Evolutionary conservation across 148 eudicot genomes (phyloP).

Genomic region (Cornus suecica): DNA sequence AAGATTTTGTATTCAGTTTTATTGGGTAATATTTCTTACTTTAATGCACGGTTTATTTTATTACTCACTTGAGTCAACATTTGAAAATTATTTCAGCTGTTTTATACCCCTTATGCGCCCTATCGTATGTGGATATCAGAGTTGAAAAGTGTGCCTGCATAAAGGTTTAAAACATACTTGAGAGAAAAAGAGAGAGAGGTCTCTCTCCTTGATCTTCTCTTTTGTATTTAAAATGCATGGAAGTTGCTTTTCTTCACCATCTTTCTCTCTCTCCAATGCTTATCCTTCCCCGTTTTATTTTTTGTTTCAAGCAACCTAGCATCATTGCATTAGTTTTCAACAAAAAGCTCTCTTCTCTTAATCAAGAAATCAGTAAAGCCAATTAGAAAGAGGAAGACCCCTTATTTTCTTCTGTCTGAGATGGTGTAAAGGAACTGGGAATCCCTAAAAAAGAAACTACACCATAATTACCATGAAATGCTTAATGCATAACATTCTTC

Average conservation of each 20-base stretch:
- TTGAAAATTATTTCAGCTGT: not conserved
- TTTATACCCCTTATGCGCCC: not conserved
- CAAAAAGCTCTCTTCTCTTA: not conserved
- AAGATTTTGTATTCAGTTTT: not conserved
- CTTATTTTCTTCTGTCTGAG: no score
- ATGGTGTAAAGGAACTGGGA: no score
- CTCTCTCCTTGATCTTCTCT: no score
- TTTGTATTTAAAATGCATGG: not conserved
- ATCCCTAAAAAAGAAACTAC: no score
- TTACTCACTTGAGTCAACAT: not conserved
- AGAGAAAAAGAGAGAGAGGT: not conserved
- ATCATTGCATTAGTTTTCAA: not conserved
- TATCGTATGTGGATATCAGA: not conserved
- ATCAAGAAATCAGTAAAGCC: not conserved
- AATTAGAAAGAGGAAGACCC: no score
- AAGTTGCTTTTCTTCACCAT: not conserved
- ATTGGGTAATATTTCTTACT: not conserved
- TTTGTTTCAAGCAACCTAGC: not conserved
- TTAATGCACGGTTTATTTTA: no score
- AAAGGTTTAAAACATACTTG: not conserved
- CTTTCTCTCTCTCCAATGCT: not conserved
- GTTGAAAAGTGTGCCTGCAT: not conserved
- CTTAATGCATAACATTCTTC: not conserved
- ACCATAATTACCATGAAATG: no score
- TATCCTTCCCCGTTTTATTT: not conserved